Evolutionary conservation across 2,329 filamentous ascomycete genomes (phyloP).

Genomic region (Colletotrichum sp.): DNA sequence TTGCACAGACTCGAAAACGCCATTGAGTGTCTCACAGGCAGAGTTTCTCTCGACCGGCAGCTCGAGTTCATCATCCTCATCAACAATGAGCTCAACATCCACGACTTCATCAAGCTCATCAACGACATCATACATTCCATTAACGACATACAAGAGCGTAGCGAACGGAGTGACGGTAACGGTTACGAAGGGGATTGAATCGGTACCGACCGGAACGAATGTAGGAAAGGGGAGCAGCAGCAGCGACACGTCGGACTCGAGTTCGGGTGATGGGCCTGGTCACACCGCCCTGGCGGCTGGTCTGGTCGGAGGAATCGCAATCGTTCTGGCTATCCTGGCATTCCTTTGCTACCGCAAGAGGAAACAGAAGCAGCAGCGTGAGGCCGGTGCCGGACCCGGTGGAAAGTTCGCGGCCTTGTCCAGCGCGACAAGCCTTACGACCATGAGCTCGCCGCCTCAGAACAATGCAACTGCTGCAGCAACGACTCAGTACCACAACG

Average conservation of each 20-base stretch:
- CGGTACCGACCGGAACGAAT: background rate
- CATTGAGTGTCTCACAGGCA: slow-evolving; percentile 43
- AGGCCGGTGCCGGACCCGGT: background rate
- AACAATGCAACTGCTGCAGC: background rate
- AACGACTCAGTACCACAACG: background rate
- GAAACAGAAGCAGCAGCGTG: slow-evolving; percentile 1
- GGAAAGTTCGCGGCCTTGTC: slow-evolving; percentile 13
- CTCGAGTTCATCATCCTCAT: background rate
- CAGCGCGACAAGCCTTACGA: slow-evolving; percentile 19
- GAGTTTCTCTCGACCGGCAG: slow-evolving; percentile 39
- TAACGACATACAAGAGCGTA: slow-evolving; percentile 16
- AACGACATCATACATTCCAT: background rate
- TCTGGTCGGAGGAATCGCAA: background rate
- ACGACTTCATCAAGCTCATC: background rate
- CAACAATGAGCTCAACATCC: background rate
- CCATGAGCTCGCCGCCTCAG: slow-evolving; percentile 1
- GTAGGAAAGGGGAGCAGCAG: background rate
- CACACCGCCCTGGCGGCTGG: background rate
- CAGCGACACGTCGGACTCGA: background rate
- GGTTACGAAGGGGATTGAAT: slow-evolving; percentile 2
- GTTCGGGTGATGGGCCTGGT: background rate
- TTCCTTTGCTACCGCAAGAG: slow-evolving; percentile 8
- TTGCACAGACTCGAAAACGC: slow-evolving; percentile 49
- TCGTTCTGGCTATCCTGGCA: background rate
- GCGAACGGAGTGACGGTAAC: slow-evolving; percentile 14